A percentile compares a stretch with the other conserved stretches of the same genome.
phyloP scores from a whole-genome alignment of 805 yeast species.

The Candida pini region DNA sequence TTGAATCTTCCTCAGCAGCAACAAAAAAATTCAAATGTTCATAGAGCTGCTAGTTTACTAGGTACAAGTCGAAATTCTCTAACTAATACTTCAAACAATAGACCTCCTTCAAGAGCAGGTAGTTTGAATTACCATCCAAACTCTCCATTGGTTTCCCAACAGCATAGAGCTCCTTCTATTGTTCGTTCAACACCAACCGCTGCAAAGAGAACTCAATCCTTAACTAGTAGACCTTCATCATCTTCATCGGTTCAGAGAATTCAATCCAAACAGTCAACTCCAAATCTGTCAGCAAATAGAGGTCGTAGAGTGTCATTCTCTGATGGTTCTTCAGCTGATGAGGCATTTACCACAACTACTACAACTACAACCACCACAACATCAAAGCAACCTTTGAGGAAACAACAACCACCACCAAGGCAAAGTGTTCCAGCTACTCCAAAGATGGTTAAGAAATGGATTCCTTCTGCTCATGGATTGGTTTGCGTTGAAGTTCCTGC shows the following conservation, averaged over 20 bases:
- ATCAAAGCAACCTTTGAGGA: not conserved
- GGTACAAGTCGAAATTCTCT: constrained; percentile 20
- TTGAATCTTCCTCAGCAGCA: constrained; percentile 28
- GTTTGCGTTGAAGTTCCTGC: constrained; percentile 65
- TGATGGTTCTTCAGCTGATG: constrained; percentile 5
- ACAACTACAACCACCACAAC: not conserved
- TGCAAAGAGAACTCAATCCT: constrained; percentile 17
- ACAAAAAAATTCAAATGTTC: constrained; percentile 8
- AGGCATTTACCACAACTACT: not conserved
- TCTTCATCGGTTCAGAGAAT: constrained; percentile 1
- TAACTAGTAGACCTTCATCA: constrained; percentile 7
- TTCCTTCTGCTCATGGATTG: constrained; percentile 71
- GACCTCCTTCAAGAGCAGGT: constrained; percentile 15
- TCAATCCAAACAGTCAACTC: constrained; percentile 3
- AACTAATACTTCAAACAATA: constrained; percentile 13
- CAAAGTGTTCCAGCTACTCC: constrained; percentile 14
- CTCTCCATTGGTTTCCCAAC: constrained; percentile 13
- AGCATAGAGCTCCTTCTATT: not conserved
- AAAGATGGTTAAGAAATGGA: constrained; percentile 58
- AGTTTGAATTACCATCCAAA: constrained; percentile 11
- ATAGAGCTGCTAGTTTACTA: constrained; percentile 15
- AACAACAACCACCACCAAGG: constrained; percentile 1
- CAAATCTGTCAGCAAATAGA: constrained; percentile 1
- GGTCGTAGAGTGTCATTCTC: constrained; percentile 19
- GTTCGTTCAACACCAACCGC: constrained; percentile 2